phyloP scores from a whole-genome alignment of 192 early-diverging fungal genomes.

The Coemansia sp. region DNA sequence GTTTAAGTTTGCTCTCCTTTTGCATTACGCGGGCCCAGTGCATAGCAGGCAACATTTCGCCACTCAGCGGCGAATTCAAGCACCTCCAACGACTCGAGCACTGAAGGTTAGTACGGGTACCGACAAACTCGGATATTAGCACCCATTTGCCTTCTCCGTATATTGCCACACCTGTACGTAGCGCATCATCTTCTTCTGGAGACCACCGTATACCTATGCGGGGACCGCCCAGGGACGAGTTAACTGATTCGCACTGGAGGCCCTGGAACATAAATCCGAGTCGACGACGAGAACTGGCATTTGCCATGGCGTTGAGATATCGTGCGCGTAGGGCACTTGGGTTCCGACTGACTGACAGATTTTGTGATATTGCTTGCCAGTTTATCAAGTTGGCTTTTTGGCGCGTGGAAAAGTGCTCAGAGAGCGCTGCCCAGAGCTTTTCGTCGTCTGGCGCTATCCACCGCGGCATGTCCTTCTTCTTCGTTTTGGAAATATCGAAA shows the following conservation, averaged over 20 bases:
- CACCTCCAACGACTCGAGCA: conserved; percentile 21
- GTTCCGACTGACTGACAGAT: not conserved
- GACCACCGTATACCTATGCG: conserved; percentile 15
- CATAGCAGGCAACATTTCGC: conserved; percentile 6
- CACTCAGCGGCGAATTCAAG: conserved; percentile 15
- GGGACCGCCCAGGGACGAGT: not conserved
- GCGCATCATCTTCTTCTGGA: conserved; percentile 30
- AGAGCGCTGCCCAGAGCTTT: not conserved
- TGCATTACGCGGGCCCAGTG: conserved; percentile 18
- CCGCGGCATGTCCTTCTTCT: not conserved
- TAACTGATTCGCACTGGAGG: not conserved
- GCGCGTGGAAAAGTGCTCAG: not conserved
- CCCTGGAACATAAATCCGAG: not conserved
- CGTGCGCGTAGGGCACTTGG: not conserved
- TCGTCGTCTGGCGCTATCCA: not conserved
- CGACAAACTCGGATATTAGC: conserved; percentile 25
- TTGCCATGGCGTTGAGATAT: not conserved
- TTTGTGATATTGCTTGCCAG: not conserved
- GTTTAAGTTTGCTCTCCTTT: not conserved
- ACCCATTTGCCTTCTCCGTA: conserved; percentile 25
- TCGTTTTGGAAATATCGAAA: not conserved
- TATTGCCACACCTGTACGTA: conserved; percentile 28
- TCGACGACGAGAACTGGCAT: not conserved
- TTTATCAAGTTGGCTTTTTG: not conserved
- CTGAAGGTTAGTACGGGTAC: conserved; percentile 18